Evolutionary conservation across 2,329 filamentous ascomycete species (phyloP).

Genomic region (Epichloe typhina): DNA sequence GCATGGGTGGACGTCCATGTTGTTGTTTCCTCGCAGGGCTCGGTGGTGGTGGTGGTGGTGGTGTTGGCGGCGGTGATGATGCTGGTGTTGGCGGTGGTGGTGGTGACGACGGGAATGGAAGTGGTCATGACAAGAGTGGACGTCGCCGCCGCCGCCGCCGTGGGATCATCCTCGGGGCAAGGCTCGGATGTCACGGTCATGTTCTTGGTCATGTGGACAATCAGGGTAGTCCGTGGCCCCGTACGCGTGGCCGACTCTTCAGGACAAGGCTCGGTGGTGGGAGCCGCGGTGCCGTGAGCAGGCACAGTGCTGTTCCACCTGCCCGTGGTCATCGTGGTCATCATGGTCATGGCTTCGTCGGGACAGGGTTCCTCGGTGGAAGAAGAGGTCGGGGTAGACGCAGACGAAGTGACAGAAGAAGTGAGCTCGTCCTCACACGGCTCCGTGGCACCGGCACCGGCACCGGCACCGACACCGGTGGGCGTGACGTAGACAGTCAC

Average conservation of each 20-base stretch:
- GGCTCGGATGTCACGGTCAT: background rate
- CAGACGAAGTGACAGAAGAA: too few species aligned
- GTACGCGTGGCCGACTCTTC: background rate
- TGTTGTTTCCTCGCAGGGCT: constrained; percentile 2
- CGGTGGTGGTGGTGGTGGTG: background rate
- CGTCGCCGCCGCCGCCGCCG: background rate
- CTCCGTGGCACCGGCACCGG: background rate
- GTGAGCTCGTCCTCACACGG: background rate
- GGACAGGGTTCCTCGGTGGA: background rate
- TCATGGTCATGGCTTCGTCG: background rate
- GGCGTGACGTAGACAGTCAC: constrained; percentile 19
- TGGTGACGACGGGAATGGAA: background rate
- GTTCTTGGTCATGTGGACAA: background rate
- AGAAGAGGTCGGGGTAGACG: background rate
- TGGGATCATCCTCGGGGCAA: constrained; percentile 1
- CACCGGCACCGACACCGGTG: constrained; percentile 8
- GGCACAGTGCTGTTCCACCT: background rate
- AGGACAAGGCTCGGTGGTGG: background rate
- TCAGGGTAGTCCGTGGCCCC: background rate
- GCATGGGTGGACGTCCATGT: background rate
- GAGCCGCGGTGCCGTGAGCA: background rate
- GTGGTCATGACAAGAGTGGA: background rate
- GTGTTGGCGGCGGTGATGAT: background rate
- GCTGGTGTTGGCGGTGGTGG: background rate
- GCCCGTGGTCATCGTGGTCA: background rate